Conservation (phyloP, 2,329 filamentous ascomycete species). For the Davidsoniella virescens region DNA sequence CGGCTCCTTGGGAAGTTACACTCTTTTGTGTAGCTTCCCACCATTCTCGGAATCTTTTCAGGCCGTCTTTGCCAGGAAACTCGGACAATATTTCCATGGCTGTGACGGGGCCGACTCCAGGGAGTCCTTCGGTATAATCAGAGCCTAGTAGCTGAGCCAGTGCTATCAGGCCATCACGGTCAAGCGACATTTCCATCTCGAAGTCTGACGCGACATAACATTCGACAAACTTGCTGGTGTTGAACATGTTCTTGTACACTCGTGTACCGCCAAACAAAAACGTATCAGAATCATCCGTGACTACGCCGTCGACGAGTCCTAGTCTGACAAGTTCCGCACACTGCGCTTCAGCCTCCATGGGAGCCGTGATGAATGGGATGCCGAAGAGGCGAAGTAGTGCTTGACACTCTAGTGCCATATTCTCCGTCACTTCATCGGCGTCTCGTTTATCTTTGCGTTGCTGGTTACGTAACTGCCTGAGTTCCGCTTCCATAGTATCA, state of each 20-base stretch:
- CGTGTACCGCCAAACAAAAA: conserved; percentile 93
- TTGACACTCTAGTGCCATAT: conserved; percentile 93
- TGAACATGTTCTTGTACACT: conserved; percentile 99
- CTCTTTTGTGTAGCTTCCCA: conserved; percentile 62
- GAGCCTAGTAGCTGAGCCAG: conserved; percentile 83
- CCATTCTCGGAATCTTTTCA: conserved; percentile 74
- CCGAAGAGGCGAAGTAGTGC: conserved; percentile 80
- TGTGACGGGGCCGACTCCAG: conserved; percentile 83
- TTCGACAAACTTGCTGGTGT: conserved; percentile 92
- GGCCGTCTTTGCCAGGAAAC: conserved; percentile 46
- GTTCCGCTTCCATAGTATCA: conserved; percentile 70
- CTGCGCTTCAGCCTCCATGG: conserved; percentile 97
- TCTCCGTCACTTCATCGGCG: conserved; percentile 88
- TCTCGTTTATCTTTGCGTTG: conserved; percentile 94
- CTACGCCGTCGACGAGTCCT: conserved; percentile 87
- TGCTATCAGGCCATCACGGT: conserved; percentile 72
- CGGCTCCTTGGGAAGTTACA: conserved; percentile 46
- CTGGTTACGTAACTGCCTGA: conserved; percentile 75
- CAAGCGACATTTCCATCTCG: conserved; percentile 75
- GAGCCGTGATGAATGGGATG: conserved; percentile 88
- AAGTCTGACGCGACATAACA: conserved; percentile 78
- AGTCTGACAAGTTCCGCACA: conserved; percentile 80
- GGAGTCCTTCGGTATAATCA: conserved; percentile 87
- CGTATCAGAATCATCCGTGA: conserved; percentile 92
- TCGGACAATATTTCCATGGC: conserved; percentile 89